These are phyloP conservation scores for Phaffomyces opuntiae DNA, from an alignment of 805 yeast species.

Conservation along the genomic window DNA sequence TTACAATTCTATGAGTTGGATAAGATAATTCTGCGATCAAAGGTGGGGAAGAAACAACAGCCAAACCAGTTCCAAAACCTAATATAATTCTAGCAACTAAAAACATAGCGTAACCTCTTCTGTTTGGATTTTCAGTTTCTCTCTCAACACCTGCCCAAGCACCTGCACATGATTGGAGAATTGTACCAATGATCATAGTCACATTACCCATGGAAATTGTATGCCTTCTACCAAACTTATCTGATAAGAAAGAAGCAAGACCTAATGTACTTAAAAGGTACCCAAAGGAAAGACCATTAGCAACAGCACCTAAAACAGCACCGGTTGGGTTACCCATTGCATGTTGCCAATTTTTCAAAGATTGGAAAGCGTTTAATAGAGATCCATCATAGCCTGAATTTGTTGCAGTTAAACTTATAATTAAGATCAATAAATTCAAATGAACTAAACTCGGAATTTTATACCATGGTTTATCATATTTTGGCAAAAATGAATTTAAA, in stretches of 20 bases:
- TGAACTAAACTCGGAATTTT: slow-evolving; percentile 29
- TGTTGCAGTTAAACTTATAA: slow-evolving; percentile 38
- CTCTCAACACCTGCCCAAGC: slow-evolving; percentile 20
- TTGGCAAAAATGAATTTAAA: not conserved
- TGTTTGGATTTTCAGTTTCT: not conserved
- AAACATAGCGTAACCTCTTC: not conserved
- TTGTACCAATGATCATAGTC: slow-evolving; percentile 17
- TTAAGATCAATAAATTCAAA: slow-evolving; percentile 30
- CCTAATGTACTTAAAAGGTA: slow-evolving; percentile 22
- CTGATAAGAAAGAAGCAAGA: slow-evolving; percentile 25
- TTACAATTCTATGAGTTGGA: slow-evolving; percentile 33
- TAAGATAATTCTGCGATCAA: slow-evolving; percentile 43
- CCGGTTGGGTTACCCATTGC: slow-evolving; percentile 34
- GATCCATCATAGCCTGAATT: slow-evolving; percentile 42
- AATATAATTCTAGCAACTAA: slow-evolving; percentile 33
- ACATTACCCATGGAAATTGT: slow-evolving; percentile 14
- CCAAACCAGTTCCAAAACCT: slow-evolving; percentile 39
- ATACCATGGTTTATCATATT: slow-evolving; percentile 24
- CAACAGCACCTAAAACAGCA: slow-evolving; percentile 31
- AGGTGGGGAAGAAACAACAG: slow-evolving; percentile 37
- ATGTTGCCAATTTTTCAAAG: slow-evolving; percentile 31
- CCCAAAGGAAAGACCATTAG: slow-evolving; percentile 37
- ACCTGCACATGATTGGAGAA: slow-evolving; percentile 4
- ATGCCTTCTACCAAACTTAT: slow-evolving; percentile 35
- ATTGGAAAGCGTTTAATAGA: slow-evolving; percentile 45